Evolutionary conservation across 306 rosid species (phyloP), one percentile per base, ranked within the genome.

Genomic region (Fagus sylvatica): DNA sequence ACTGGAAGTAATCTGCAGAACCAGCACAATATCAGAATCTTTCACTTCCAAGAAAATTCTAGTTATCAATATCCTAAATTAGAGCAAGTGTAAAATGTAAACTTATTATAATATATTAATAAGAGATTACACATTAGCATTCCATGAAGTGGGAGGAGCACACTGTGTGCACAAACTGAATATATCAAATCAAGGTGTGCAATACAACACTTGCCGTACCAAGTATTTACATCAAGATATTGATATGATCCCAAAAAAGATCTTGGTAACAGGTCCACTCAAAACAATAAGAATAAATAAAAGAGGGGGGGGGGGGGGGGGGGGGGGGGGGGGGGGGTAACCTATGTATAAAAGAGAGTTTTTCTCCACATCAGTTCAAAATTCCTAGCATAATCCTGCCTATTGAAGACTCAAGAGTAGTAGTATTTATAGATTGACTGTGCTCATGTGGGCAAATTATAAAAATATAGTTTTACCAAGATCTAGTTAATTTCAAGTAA

Each of bases 1-100:
- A 46, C 75, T 76, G 42, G 90, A 89, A 62, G 93, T 90, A 80
- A 91, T 76, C 98, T 95, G 90, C 81, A 66, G 40, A 83, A 71
- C 68, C 60, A 76, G 59, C 74, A 81, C 53, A 79, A 61, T 40
- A 65, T 53, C 13, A 77, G 69, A 76, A 71, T 16, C 32, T 13
- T 30, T 46, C 41, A 74, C 71, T 60, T 53, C 32, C 5, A 17
- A 37, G 3, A 39, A 46, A 39, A 64, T 64, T 64, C 11, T 39
- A 8, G 49, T n/a, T 57, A 28, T 4, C 40, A 11, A 11, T 60
- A 32, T 32, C 17, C 40, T 11, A 60, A 32, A 32, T 33, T 7
- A 66, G 10, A 7, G 53, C 30, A 59, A n/a, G 9, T 5, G 6
- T 9, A 66, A 66, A 66, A 37, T 37, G 71, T 10, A 66, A 17